Evolutionary conservation across 1,139 yeast species (phyloP), one percentile per base, ranked within the genome.

Genomic region (Lodderomyces margitis): DNA sequence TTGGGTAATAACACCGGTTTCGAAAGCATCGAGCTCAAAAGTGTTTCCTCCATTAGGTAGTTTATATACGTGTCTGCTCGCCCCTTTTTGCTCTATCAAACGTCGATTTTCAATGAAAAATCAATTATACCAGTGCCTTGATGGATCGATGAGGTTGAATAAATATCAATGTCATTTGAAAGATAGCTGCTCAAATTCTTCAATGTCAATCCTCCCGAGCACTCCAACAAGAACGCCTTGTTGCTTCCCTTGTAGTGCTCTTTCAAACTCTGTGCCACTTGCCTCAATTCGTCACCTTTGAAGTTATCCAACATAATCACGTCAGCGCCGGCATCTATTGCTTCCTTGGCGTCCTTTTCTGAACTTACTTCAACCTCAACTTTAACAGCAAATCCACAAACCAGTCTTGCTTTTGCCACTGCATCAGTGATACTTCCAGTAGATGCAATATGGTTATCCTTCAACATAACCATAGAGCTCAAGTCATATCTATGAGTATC

Each of bases 301-400:
- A 92, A 91, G 61, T 92, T 91, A 59, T 92, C 98, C 57, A 92
- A 75, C 98, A 91, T 91, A 50, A 92, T 84, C 15, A 91, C 88
- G 62, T 91, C 98, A 1, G 98, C 97, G 14, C 98, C 98, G 5
- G 97, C 95, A 21, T 73, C 78, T 56, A 91, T 91, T 21, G 98
- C 98, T 58, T 91, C 97, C 49, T 77, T 73, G 2, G 98, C 98
- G 54, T 89, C 97, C 6, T 66, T 75, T 58, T 86, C 95, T 43
- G 78, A 68, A 56, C 86, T 87, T 40, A 88, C 92, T 63, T 91
- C 98, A 31, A 91, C 97, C 61, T 91, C 98, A 41, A 92, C 84
- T 64, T 92, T 92, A 37, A 85, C 75, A 2, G 96, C 80, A 64
- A 91, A 91, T 3, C 98, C 98, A 56, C 91, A 87, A 1, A 84